These are phyloP conservation scores for Tinospora cordifolia DNA, from an alignment of 164 flowering plant genomes.

Conservation along the genomic window DNA sequence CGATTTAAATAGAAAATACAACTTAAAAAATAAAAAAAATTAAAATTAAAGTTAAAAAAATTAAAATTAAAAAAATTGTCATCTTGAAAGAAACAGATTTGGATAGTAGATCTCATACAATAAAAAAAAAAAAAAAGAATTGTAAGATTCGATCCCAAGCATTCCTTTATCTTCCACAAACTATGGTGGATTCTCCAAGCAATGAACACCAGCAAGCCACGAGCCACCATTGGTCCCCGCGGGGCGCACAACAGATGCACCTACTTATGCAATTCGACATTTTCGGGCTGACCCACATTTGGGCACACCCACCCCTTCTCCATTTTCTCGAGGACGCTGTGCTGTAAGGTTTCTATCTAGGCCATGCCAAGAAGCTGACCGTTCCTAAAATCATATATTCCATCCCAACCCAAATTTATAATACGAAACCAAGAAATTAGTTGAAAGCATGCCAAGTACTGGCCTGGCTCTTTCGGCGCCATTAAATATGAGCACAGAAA, in stretches of 20 bases:
- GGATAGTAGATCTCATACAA: too few relatives aligned
- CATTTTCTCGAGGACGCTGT: too few relatives aligned
- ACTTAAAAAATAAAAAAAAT: too few relatives aligned
- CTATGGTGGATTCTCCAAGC: not conserved
- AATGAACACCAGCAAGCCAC: not conserved
- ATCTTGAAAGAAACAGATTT: too few relatives aligned
- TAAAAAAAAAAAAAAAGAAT: too few relatives aligned
- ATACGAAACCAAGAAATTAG: not conserved
- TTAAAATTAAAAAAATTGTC: too few relatives aligned
- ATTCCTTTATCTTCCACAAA: too few relatives aligned
- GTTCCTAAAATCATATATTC: not conserved
- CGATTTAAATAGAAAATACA: too few relatives aligned
- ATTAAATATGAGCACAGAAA: not conserved
- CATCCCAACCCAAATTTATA: not conserved
- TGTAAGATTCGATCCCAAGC: too few relatives aligned
- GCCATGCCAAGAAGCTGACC: not conserved
- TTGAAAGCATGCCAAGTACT: not conserved
- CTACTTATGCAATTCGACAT: not conserved
- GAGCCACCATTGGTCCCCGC: not conserved
- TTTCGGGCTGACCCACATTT: not conserved
- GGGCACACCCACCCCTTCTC: too few relatives aligned
- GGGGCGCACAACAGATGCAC: not conserved
- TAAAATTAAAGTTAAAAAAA: too few relatives aligned
- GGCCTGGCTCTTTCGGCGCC: not conserved
- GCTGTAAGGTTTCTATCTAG: not conserved